A percentile compares a stretch with the other conserved stretches of the same genome.
phyloP scores from a whole-genome alignment of 768 basidiomycete species.

The Dentipellis sp. region DNA sequence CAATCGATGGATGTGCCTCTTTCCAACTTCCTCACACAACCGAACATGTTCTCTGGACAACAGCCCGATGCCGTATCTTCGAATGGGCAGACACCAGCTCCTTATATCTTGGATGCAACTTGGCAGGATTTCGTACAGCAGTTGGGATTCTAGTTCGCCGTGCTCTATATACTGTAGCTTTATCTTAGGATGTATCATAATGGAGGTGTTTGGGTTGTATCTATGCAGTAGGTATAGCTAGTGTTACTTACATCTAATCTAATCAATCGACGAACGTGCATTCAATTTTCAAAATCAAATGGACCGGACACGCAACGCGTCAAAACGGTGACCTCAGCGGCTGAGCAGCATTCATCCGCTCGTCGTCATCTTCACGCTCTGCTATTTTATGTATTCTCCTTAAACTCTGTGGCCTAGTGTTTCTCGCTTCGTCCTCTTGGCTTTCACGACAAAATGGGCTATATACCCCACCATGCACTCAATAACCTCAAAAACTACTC shows the following conservation, averaged over 20 bases:
- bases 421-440: too few relatives aligned
- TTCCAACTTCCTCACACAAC: too few relatives aligned
- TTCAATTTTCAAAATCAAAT: too few relatives aligned
- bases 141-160: conserved; percentile 36
- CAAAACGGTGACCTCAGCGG: too few relatives aligned
- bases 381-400: neutral
- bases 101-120: conserved; percentile 43
- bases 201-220: neutral
- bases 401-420: neutral
- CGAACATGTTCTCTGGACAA: too few relatives aligned
- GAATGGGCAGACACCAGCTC: neutral
- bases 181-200: neutral
- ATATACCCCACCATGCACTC: conserved; percentile 58
- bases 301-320: too few relatives aligned
- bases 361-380: neutral
- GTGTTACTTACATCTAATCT: too few relatives aligned
- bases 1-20: too few relatives aligned
- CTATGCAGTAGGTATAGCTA: too few relatives aligned
- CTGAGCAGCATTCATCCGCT: neutral
- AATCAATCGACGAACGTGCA: too few relatives aligned
- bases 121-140: conserved; percentile 68
- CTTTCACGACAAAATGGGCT: conserved; percentile 35
- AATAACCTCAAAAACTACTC: conserved; percentile 69
- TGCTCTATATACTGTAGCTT: neutral
- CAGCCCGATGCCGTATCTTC: too few relatives aligned